These are phyloP conservation scores for Sordaria brevicollis DNA, from an alignment of 495 filamentous ascomycete genomes.

Conservation along the genomic window DNA sequence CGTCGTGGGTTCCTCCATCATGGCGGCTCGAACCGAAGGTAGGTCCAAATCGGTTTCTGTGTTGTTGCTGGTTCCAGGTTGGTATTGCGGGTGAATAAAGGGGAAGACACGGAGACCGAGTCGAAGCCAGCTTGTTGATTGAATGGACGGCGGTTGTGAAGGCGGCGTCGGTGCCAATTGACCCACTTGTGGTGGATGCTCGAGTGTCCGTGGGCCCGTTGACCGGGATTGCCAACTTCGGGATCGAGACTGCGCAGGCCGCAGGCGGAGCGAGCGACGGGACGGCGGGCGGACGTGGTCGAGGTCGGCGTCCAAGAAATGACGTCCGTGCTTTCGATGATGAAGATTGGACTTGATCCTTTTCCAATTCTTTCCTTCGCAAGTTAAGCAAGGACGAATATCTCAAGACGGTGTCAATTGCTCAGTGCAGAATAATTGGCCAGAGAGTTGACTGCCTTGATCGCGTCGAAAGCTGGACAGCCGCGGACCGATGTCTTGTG, in stretches of 20 bases:
- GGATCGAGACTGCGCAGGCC: neutral
- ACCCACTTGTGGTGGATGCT: neutral
- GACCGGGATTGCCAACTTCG: neutral
- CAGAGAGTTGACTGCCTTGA: neutral
- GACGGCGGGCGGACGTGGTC: neutral
- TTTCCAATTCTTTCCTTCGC: neutral
- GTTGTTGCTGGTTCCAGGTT: neutral
- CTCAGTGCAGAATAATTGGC: neutral
- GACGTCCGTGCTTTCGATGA: neutral
- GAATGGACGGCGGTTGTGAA: constrained; percentile 1
- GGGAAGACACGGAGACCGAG: constrained; percentile 25
- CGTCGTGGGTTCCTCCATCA: constrained; percentile 27
- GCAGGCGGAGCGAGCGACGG: neutral
- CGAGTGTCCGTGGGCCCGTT: neutral
- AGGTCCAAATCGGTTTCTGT: constrained; percentile 21
- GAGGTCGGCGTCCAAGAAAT: neutral
- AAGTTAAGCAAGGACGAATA: neutral
- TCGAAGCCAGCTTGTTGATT: constrained; percentile 26
- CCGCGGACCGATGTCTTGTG: neutral
- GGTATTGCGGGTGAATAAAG: constrained; percentile 11
- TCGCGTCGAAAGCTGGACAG: neutral
- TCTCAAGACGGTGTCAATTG: neutral
- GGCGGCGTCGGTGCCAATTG: neutral
- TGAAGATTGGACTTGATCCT: neutral
- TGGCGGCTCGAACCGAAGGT: constrained; percentile 10